A percentile compares a stretch with the other conserved stretches of the same genome.
phyloP scores from a whole-genome alignment of 1,139 yeast species.

The Yamadazyma friedrichii region DNA sequence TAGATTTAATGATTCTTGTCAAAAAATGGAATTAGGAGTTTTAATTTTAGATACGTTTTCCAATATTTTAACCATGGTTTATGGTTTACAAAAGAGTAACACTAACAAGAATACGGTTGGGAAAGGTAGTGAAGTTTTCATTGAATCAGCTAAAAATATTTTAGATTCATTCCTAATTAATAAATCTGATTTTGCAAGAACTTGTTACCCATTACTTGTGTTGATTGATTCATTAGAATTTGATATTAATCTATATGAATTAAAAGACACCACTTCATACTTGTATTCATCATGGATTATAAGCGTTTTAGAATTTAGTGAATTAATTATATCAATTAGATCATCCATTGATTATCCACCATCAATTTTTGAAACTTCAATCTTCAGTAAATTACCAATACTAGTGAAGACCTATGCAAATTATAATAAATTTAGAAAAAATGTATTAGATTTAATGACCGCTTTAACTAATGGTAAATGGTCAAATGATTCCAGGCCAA shows the following conservation, averaged over 20 bases:
- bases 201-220: constrained; percentile 55
- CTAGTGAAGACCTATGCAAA: constrained; percentile 61
- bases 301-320: constrained; percentile 40
- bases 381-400: constrained; percentile 56
- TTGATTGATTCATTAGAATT: constrained; percentile 49
- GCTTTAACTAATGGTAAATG: constrained; percentile 62
- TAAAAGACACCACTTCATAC: constrained; percentile 41
- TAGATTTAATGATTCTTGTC: constrained; percentile 55
- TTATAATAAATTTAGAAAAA: constrained; percentile 46
- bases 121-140: constrained; percentile 52
- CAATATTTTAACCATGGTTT: constrained; percentile 52
- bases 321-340: constrained; percentile 53
- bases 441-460: constrained; percentile 58
- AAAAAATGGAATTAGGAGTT: constrained; percentile 63
- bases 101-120: constrained; percentile 10
- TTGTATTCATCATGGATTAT: constrained; percentile 47
- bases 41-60: constrained; percentile 56
- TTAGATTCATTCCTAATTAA: constrained; percentile 57
- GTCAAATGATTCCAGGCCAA: constrained; percentile 60
- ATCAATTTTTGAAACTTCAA: constrained; percentile 61
- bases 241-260: constrained; percentile 35
- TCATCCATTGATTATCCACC: constrained; percentile 47
- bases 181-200: constrained; percentile 48
- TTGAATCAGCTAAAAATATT: constrained; percentile 49
- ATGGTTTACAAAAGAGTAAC: constrained; percentile 53